Conservation (phyloP, 2,329 filamentous ascomycete genomes). For the Aspergillus chevalieri region DNA sequence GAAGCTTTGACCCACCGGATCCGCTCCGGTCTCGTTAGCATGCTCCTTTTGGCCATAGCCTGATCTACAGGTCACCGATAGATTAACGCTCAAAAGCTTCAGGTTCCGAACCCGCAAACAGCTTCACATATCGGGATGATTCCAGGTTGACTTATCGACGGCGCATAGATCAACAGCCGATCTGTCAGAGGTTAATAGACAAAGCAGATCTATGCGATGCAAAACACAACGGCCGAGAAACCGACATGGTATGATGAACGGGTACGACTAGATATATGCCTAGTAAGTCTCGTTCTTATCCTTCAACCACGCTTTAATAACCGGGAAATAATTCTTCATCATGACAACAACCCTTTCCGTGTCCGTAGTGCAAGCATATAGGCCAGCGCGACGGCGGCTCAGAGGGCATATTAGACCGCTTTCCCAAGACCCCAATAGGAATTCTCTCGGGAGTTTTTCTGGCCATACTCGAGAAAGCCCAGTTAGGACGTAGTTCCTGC, state of each 20-base stretch:
- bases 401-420: no score
- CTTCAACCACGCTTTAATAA: not conserved
- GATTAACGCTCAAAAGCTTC: not conserved
- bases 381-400: no score
- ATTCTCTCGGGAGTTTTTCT: no score
- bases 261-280: not conserved
- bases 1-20: not conserved
- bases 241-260: not conserved
- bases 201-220: not conserved
- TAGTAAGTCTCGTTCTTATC: not conserved
- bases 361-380: no score
- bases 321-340: not conserved
- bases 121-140: not conserved
- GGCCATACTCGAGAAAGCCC: not conserved
- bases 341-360: no score
- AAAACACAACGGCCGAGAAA: not conserved
- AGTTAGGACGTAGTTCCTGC: not conserved
- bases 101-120: not conserved
- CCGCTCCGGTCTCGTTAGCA: no score
- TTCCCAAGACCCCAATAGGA: no score
- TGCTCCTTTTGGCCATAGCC: not conserved
- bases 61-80: not conserved
- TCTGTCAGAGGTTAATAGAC: not conserved
- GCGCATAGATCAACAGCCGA: not conserved
- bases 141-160: not conserved